Percentiles rank a stretch among this genome's conserved stretches.
phyloP scores from a whole-genome alignment of 805 yeast genomes.

The Priceomyces fermenticarens region DNA sequence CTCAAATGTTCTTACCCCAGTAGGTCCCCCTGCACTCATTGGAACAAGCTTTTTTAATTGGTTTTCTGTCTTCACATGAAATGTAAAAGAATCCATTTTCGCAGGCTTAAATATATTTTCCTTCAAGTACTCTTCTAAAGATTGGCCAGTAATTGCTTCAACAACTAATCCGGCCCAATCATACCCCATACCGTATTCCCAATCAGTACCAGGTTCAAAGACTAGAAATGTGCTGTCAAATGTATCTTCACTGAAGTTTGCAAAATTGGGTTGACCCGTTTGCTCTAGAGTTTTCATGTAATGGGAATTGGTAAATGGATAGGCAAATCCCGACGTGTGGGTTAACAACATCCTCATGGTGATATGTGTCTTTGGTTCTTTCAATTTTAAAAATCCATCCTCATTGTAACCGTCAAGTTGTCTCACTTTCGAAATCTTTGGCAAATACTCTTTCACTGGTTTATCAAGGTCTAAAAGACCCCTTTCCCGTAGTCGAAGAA shows the following conservation, averaged over 20 bases:
- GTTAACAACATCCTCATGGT: constrained; percentile 32
- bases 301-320: constrained; percentile 23
- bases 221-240: constrained; percentile 20
- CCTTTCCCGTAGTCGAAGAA: constrained; percentile 29
- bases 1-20: constrained; percentile 1
- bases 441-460: constrained; percentile 23
- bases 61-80: constrained; percentile 12
- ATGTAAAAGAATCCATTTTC: constrained; percentile 21
- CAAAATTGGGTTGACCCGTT: constrained; percentile 6
- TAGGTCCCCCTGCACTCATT: constrained; percentile 8
- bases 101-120: constrained; percentile 27
- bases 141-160: constrained; percentile 23
- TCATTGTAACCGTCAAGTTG: constrained; percentile 15
- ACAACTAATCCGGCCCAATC: constrained; percentile 37
- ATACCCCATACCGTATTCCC: constrained; percentile 31
- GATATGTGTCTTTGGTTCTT: constrained; percentile 21
- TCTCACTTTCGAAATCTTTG: constrained; percentile 24
- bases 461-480: constrained; percentile 29
- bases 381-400: constrained; percentile 14
- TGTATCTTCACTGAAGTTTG: constrained; percentile 8
- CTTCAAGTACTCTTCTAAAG: constrained; percentile 23
- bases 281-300: constrained; percentile 7
- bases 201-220: constrained; percentile 35
- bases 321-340: constrained; percentile 41
- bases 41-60: constrained; percentile 9